phyloP scores from a whole-genome alignment of 1,284 basidiomycete species.

The Takashimella tepidaria region DNA sequence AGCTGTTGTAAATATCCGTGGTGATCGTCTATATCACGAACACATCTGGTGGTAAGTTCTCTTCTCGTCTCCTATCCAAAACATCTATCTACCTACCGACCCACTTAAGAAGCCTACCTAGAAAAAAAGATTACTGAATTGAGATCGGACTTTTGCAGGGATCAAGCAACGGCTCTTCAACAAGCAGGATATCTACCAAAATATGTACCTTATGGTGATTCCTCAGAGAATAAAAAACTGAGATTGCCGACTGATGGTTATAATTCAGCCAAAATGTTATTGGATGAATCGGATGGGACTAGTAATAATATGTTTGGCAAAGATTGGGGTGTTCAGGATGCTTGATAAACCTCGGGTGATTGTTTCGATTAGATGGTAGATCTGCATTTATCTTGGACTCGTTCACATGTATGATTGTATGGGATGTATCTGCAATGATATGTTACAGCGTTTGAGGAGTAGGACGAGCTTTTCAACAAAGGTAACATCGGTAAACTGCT shows the following conservation, averaged over 20 bases:
- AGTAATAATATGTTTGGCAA: slow-evolving; percentile 22
- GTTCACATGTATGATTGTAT: too few species aligned
- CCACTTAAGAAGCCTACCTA: too few species aligned
- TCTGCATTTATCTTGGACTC: too few species aligned
- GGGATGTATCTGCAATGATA: too few species aligned
- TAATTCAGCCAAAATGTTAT: slow-evolving; percentile 17
- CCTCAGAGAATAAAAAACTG: slow-evolving; percentile 5
- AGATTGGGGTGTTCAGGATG: slow-evolving; percentile 15
- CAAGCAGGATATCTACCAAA: slow-evolving; percentile 21
- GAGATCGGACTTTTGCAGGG: slow-evolving; percentile 19
- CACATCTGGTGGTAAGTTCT: slow-evolving; percentile 44
- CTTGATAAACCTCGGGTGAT: too few species aligned
- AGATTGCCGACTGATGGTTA: slow-evolving; percentile 19
- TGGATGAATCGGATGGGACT: slow-evolving; percentile 15
- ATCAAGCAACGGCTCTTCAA: slow-evolving; percentile 22
- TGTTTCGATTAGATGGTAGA: too few species aligned
- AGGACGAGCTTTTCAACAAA: too few species aligned
- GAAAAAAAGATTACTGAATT: too few species aligned
- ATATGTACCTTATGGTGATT: slow-evolving; percentile 7
- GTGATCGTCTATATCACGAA: slow-evolving; percentile 56
- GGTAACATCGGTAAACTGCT: too few species aligned
- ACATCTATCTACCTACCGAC: too few species aligned
- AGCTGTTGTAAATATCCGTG: slow-evolving; percentile 56
- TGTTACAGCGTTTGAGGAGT: too few species aligned
- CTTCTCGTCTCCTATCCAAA: not conserved